Evolutionary conservation across 169 alveolate species (phyloP), one percentile per base, ranked within the genome.

Genomic region (Plasmodium billcollinsi): DNA sequence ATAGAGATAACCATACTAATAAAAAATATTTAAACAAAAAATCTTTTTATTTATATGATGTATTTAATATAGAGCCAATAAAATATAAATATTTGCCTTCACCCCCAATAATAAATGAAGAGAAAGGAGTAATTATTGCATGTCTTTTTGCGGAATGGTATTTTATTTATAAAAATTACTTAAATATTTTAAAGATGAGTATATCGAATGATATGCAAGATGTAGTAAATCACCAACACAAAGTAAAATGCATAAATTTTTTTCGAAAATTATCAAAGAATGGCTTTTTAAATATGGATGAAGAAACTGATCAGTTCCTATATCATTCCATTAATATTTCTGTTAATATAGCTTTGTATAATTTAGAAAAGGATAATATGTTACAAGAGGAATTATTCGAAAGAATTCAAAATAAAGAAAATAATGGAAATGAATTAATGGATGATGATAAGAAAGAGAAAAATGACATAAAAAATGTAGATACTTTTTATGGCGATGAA

Each of bases 121-220:
- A 83, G 45, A 83, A 49, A 18, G 91, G 91, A 47, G 49, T 83
- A 39, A 39, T 69, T 9, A 83, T 83, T 56, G 91, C 91, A 0
- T 83, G 65, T 20, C 52, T 83, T 39, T 83, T 83, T 69, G 91
- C 91, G 9, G 91, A 83, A 21, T 83, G 91, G 91, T 69, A 69
- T 72, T 24, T 69, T 67, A 69, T 83, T 29, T 83, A 83, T 83
- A 83, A 83, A 61, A 83, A 83, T 69, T 83, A 83, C 59, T 67
- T 69, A 69, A 83, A 83, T 20, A 47, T 83, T 69, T 69, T 45
- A 47, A 83, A 69, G 63, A 50, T 69, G 49, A 69, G 72, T 15
- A 58, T 70, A 69, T 70, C 85, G 12, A 67, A 45, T 50, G 62
- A 20, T 61, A 83, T 69, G 74, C 73, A 54, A 5, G 85, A 69